phyloP scores from a whole-genome alignment of 2,329 filamentous ascomycete genomes.

The Trichoderma guizhouense region DNA sequence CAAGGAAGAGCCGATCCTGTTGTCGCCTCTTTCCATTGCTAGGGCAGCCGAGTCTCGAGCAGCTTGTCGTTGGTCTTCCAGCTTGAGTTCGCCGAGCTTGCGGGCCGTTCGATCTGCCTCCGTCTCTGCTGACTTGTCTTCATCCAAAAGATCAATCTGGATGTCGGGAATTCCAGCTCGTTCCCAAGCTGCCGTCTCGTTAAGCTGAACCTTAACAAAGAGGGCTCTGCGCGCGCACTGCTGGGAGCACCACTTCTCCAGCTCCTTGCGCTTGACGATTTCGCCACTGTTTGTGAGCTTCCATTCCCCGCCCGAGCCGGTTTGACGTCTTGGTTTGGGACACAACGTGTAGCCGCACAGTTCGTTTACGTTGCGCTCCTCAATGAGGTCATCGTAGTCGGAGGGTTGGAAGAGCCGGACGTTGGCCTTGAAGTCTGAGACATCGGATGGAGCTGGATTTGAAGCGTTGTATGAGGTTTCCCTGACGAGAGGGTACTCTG shows the following conservation, averaged over 20 bases:
- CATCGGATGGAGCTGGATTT: constrained; percentile 56
- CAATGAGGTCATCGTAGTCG: constrained; percentile 85
- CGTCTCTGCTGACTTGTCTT: constrained; percentile 53
- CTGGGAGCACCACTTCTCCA: constrained; percentile 85
- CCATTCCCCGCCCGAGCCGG: constrained; percentile 59
- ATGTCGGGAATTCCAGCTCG: constrained; percentile 57
- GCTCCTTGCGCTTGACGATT: constrained; percentile 67
- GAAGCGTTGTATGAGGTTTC: constrained; percentile 40
- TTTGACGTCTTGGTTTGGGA: constrained; percentile 56
- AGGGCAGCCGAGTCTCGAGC: constrained; percentile 42
- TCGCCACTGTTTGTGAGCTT: constrained; percentile 58
- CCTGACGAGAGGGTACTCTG: constrained; percentile 51
- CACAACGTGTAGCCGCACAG: constrained; percentile 86
- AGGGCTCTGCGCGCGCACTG: constrained; percentile 75
- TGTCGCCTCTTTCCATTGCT: constrained; percentile 48
- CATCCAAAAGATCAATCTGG: constrained; percentile 63
- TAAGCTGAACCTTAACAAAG: constrained; percentile 85
- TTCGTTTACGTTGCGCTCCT: constrained; percentile 81
- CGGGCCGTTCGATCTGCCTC: constrained; percentile 37
- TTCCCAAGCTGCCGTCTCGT: constrained; percentile 82
- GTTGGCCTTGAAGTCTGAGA: constrained; percentile 59
- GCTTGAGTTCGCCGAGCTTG: constrained; percentile 40
- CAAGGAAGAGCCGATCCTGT: constrained; percentile 18
- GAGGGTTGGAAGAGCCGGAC: constrained; percentile 75
- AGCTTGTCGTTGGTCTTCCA: constrained; percentile 43